Evolutionary conservation across 176 grass and related monocot genomes (phyloP), one percentile per base, ranked within the genome.

Genomic region (Hyparrhenia diplandra): DNA sequence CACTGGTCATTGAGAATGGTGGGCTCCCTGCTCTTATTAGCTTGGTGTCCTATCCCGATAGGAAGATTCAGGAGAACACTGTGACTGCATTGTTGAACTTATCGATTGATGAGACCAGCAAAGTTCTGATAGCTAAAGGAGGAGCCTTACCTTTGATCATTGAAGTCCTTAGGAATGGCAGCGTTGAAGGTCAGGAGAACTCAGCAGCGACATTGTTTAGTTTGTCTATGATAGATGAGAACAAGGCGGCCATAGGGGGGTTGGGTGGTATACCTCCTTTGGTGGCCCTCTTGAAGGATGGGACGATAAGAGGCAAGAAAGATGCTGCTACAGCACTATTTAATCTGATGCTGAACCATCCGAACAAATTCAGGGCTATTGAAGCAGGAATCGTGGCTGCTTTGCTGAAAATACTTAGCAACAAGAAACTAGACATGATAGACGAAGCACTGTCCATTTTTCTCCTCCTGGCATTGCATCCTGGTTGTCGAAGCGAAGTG

Each of bases 381-480:
- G 86, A 91, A 59, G 86, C 86, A 3, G 88, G 83, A 35, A 86
- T 94, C 0, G 43, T 91, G 25, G 10, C 72, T 1, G 30, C 68
- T 32, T n/a, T 94, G 54, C 71, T 80, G 12, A 78, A 86, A 64
- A 57, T 91, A 52, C 32, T 91, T 0, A 29, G 34, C 2, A 73
- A 94, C 43, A 82, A 61, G 39, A 91, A 91, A 57, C 76, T 88
- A 8, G 86, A 77, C 62, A 94, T 94, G 92, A 84, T 81, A 8
- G 92, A 94, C 4, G 92, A 94, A 73, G 83, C 80, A 10, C 72
- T 94, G 21, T 91, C 92, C 8, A 91, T 94, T 35, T 86, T 94
- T 69, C 88, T 94, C 81, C 83, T 94, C 8, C 21, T 94, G 16
- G 80, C 88, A 10, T 91, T 83, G 10, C 80, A 91, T 64, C 73